Conservation (phyloP, 768 basidiomycete species). For the Hypholoma fasciculare region DNA sequence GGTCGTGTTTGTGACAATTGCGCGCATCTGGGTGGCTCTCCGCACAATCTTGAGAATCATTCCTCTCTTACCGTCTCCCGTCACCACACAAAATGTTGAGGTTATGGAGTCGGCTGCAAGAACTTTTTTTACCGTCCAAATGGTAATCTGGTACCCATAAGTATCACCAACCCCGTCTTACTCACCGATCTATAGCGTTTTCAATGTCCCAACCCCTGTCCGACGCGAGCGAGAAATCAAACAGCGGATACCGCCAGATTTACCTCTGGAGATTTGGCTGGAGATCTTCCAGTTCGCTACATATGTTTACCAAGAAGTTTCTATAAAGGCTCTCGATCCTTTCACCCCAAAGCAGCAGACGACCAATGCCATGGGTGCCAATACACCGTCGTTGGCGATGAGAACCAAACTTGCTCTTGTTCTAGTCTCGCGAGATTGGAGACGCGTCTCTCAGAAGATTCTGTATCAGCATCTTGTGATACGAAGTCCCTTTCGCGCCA, state of each 20-base stretch:
- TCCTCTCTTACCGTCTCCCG: neutral
- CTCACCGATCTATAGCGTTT: conserved; percentile 21
- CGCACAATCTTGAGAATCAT: neutral
- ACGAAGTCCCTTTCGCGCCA: conserved; percentile 43
- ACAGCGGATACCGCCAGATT: conserved; percentile 26
- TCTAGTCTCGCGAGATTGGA: conserved; percentile 48
- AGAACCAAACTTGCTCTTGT: conserved; percentile 52
- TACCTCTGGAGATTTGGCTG: conserved; percentile 54
- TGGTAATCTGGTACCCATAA: conserved; percentile 25
- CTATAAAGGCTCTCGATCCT: conserved; percentile 46
- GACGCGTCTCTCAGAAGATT: conserved; percentile 38
- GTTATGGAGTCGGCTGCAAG: neutral
- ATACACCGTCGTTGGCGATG: conserved; percentile 45
- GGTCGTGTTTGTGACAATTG: conserved; percentile 1
- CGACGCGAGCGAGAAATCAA: conserved; percentile 11
- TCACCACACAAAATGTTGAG: conserved; percentile 14
- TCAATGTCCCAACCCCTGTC: conserved; percentile 16
- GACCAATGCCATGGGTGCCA: conserved; percentile 44
- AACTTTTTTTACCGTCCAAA: conserved; percentile 23
- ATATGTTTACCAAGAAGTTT: conserved; percentile 42
- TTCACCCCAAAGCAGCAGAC: conserved; percentile 41
- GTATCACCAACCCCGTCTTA: conserved; percentile 5
- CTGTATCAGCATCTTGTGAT: conserved; percentile 48
- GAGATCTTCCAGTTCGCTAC: conserved; percentile 60
- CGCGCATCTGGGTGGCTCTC: neutral